Conservation (phyloP, 2,329 filamentous ascomycete genomes). For the Teratosphaeriaceae sp. region DNA sequence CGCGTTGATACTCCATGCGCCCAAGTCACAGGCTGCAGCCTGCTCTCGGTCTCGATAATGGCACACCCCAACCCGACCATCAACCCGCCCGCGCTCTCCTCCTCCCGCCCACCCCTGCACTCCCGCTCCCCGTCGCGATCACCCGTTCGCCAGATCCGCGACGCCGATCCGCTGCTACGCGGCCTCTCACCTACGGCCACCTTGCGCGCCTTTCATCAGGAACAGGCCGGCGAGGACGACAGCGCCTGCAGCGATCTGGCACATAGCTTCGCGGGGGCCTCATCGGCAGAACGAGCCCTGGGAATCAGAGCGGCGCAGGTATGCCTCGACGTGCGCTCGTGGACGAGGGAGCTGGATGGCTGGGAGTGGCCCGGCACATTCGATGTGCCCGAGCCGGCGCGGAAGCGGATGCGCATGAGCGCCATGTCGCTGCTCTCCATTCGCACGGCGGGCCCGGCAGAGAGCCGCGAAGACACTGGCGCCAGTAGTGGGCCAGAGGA, state of each 20-base stretch:
- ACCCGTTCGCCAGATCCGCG: constrained; percentile 21
- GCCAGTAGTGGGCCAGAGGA: too few species aligned
- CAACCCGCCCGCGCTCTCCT: constrained; percentile 20
- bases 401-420: constrained; percentile 21
- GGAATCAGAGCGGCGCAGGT: constrained; percentile 63
- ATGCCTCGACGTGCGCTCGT: constrained; percentile 64
- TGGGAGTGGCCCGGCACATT: constrained; percentile 54
- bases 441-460: constrained; percentile 11
- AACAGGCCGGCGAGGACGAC: constrained; percentile 23
- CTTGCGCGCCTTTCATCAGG: constrained; percentile 53
- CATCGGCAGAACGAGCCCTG: constrained; percentile 61
- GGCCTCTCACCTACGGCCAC: constrained; percentile 56
- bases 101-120: constrained; percentile 13
- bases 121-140: constrained; percentile 25
- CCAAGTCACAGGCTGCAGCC: too few species aligned
- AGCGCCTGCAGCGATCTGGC: constrained; percentile 23
- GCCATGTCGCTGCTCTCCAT: constrained; percentile 9
- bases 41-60: too few species aligned
- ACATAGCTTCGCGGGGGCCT: constrained; percentile 55
- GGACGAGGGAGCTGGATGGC: constrained; percentile 63
- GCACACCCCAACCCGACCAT: constrained; percentile 22
- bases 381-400: constrained; percentile 31
- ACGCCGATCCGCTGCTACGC: constrained; percentile 44
- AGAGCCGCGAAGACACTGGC: too few species aligned
- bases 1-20: too few species aligned